phyloP scores from a whole-genome alignment of 2,329 filamentous ascomycete species.

The Neofusicoccum sp. region DNA sequence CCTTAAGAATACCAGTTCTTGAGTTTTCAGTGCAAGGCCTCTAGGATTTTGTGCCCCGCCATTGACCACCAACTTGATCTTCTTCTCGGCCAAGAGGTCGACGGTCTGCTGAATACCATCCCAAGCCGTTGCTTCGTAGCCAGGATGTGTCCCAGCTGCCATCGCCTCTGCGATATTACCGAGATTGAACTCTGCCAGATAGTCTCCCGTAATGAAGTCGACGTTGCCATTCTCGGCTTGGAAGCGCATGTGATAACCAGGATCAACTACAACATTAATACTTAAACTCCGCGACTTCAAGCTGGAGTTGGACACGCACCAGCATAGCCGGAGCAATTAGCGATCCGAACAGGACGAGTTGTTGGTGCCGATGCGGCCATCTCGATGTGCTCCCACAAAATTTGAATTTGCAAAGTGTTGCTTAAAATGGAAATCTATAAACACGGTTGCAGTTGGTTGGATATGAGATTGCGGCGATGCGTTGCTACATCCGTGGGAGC shows the following conservation, averaged over 20 bases:
- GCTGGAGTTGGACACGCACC: no score
- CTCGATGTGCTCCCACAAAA: no score
- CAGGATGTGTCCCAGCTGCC: constrained; percentile 44
- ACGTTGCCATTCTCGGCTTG: constrained; percentile 40
- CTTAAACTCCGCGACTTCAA: no score
- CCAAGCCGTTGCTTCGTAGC: constrained; percentile 53
- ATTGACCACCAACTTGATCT: constrained; percentile 60
- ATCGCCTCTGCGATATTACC: constrained; percentile 46
- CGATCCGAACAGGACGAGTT: constrained; percentile 37
- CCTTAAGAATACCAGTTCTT: constrained; percentile 25
- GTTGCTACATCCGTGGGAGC: no score
- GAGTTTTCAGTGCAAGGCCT: constrained; percentile 53
- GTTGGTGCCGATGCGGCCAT: neutral
- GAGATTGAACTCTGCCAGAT: constrained; percentile 50
- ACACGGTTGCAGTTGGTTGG: neutral
- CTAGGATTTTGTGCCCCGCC: constrained; percentile 60
- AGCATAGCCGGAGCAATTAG: constrained; percentile 42
- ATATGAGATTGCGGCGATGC: neutral
- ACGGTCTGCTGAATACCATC: constrained; percentile 52
- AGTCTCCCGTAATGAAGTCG: constrained; percentile 47
- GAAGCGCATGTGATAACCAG: constrained; percentile 41
- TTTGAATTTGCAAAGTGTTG: no score
- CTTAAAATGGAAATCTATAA: no score
- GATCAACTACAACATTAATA: constrained; percentile 30
- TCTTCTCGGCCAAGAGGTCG: constrained; percentile 49